Evolutionary conservation across 805 yeast genomes (phyloP), one percentile per base, ranked within the genome.

Genomic region (Metschnikowia santaceciliae): DNA sequence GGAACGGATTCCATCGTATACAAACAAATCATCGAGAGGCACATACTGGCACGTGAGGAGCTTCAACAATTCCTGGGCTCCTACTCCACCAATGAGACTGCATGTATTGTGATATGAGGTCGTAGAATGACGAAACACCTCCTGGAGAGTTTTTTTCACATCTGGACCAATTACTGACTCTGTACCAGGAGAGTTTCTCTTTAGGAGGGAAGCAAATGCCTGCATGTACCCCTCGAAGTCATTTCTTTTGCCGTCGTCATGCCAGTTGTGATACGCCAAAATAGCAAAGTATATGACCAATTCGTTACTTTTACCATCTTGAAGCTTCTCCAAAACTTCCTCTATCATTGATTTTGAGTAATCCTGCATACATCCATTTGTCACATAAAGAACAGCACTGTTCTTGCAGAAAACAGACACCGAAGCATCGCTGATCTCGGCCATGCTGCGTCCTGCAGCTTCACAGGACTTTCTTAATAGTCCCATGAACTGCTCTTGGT

Each of bases 61-160:
- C 68, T 94, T 92, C 47, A 89, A 73, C 4, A 80, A 82, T 63
- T 92, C 99, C 63, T 92, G 97, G 3, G 90, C 84, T 0, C 82
- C 90, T 11, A 91, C 71, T 0, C 97, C 98, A 1, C 97, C 98
- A 56, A 88, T 71, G 3, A 89, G 66, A 4, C 96, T 76, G 19
- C 85, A 70, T 14, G 81, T 75, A 58, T 86, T 85, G 54, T 81
- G 84, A 46, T 83, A 63, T 51, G 76, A 79, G 37, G 67, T 65
- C 13, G 80, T 58, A 8, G 71, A 61, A 41, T 74, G 75, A 13
- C 65, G 60, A 35, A 75, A 64, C 0, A 71, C 62, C 39, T 76
- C 78, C 37, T 61, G 52, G 47, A 65, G 65, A 4, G 61, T 61
- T 34, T 54, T 47, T 1, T 44, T 46, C 14, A 62, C 53, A 23